Base-by-base conservation (phyloP, 140 eudicot species). In the Flaveria floridana region DNA sequence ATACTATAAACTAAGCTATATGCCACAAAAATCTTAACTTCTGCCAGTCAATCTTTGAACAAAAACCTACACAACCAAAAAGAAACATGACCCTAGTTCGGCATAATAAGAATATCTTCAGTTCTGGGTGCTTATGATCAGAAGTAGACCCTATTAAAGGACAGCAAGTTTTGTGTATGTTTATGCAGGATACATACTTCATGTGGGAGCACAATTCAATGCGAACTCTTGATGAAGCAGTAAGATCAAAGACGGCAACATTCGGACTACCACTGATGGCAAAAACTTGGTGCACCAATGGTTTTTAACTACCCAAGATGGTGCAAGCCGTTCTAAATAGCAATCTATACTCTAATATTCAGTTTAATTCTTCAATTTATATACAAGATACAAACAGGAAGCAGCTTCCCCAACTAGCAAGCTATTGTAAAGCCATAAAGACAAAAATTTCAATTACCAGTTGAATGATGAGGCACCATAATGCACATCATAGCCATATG, bases 381-480 rank as follows among this genome's bases (percentile, higher is more conserved):
- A 13, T 16, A 37, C 52, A 55, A 34, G 18, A 16, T 37, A 34
- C 66, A 71, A 53, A 6, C 53, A 5, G 41, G 41, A 34, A 34
- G 41, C 41, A 34, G 41, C 41, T 34, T 3, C 37, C 37, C 50
- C 12, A 68, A 68, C 72, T 44, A 44, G 37, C 72, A 68, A 68
- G 57, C 57, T 20, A 10, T 10, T 68, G 3, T 20, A 56, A 20
- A 0, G 3, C 20, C 72, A 68, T 20, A 42, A 42, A 13, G 0
- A 19, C 64, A 19, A 1, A 55, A 2, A 0, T 2, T 55, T 10
- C 9, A 15, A 55, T 4, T 3, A 55, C 26, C 50, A 44, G 2
- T 9, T 0, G 14, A 44, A 1, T 55, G 0, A 55, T 16, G 3
- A 0, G 13, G 56, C 56, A 13, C 1, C 64, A 7, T 20, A 2